These are phyloP conservation scores for Schizonepeta tenuifolia DNA, from an alignment of 257 asterid genomes.

Conservation along the genomic window DNA sequence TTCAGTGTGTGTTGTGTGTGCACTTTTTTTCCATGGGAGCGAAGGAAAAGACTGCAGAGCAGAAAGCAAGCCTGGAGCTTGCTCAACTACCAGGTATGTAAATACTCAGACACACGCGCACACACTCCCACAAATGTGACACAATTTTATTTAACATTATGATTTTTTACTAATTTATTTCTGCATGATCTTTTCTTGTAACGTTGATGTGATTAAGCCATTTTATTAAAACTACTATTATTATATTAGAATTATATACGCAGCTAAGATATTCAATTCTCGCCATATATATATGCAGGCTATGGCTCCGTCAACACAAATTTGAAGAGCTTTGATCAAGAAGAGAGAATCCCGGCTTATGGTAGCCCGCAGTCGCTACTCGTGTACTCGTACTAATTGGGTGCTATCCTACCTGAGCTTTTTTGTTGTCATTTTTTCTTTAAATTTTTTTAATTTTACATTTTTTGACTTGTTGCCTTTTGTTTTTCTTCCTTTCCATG, in stretches of 20 bases:
- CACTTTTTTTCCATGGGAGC: conserved; percentile 46
- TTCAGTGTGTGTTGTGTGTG: conserved; percentile 21
- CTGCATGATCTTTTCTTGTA: conserved; percentile 22
- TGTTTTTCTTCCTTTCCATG: conserved; percentile 11
- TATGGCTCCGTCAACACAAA: conserved; percentile 30
- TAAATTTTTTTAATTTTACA: not conserved
- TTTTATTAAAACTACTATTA: not conserved
- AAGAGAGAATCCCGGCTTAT: conserved; percentile 24
- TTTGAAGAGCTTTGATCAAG: conserved; percentile 27
- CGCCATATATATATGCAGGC: conserved; percentile 40
- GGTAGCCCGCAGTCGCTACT: not conserved
- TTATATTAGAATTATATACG: too few species aligned
- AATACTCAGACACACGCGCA: conserved; percentile 6
- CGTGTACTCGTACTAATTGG: conserved; percentile 30
- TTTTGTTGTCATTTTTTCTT: not conserved
- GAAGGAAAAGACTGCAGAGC: conserved; percentile 53
- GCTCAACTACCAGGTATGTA: conserved; percentile 51
- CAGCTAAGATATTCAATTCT: too few species aligned
- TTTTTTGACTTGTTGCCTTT: conserved; percentile 71
- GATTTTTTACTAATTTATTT: not conserved
- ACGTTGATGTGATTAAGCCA: not conserved
- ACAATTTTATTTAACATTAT: not conserved
- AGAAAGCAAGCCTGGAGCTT: conserved; percentile 46
- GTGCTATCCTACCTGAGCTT: conserved; percentile 97
- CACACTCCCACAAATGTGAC: not conserved